These are phyloP conservation scores for Avicennia marina DNA, from an alignment of 257 asterid species.

Conservation along the genomic window DNA sequence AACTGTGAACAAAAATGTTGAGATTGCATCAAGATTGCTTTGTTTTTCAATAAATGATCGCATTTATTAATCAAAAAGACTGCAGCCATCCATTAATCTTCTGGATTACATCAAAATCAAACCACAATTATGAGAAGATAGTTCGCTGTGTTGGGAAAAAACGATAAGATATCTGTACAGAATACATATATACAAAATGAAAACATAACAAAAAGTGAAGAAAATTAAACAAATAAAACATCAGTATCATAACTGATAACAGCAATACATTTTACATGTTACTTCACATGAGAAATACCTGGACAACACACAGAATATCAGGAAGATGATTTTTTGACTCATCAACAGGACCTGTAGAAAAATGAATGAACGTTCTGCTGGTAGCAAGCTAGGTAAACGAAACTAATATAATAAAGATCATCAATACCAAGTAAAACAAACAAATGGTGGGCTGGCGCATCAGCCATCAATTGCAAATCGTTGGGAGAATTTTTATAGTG, in stretches of 20 bases:
- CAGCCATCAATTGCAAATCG: conserved; percentile 94
- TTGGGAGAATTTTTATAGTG: conserved; percentile 95
- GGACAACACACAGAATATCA: conserved; percentile 88
- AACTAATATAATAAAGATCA: conserved; percentile 1
- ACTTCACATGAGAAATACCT: conserved; percentile 38
- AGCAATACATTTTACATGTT: neutral
- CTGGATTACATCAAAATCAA: too few relatives aligned
- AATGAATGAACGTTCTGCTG: conserved; percentile 12
- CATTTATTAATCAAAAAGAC: too few relatives aligned
- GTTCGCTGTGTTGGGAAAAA: too few relatives aligned
- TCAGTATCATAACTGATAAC: neutral
- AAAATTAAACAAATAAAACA: neutral
- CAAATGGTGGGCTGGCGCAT: conserved; percentile 99
- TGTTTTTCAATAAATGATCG: too few relatives aligned
- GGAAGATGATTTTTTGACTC: conserved; percentile 84
- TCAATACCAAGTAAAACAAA: conserved; percentile 87
- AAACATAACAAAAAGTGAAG: too few relatives aligned
- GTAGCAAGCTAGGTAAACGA: neutral
- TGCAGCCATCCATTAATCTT: too few relatives aligned
- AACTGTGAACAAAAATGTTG: too few relatives aligned
- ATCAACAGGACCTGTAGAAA: conserved; percentile 80
- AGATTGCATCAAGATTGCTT: too few relatives aligned
- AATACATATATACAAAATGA: too few relatives aligned
- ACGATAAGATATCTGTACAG: too few relatives aligned
- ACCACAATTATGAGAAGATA: too few relatives aligned